Percentiles rank a stretch among this genome's conserved stretches.
Evolutionary conservation across 495 filamentous ascomycete genomes (phyloP).

Genomic region (Entonaema liquescens): DNA sequence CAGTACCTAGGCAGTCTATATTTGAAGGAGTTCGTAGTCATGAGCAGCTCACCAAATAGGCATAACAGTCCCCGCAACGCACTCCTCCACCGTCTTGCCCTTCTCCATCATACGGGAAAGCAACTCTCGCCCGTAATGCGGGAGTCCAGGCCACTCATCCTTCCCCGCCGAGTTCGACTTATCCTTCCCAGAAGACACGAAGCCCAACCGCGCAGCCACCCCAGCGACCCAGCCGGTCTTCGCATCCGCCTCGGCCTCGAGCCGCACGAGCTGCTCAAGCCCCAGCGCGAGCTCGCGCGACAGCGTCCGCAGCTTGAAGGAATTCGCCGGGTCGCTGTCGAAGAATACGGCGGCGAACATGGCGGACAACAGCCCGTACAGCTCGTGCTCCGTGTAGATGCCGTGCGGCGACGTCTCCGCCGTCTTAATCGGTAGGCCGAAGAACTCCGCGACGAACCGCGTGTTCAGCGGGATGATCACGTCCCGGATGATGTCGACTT

Average conservation of each 20-base stretch:
- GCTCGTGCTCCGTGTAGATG: constrained; percentile 75
- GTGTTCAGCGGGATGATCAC: constrained; percentile 71
- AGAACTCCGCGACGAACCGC: constrained; percentile 69
- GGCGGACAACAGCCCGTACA: constrained; percentile 71
- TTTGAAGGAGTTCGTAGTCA: constrained; percentile 26
- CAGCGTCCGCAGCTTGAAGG: constrained; percentile 63
- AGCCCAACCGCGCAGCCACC: constrained; percentile 51
- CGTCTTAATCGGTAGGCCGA: constrained; percentile 73
- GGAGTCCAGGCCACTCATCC: constrained; percentile 55
- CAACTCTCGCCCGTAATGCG: constrained; percentile 73
- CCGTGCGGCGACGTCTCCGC: constrained; percentile 65
- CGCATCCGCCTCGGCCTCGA: constrained; percentile 67
- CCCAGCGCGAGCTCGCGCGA: constrained; percentile 66
- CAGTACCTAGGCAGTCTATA: constrained; percentile 55
- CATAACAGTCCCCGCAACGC: constrained; percentile 71
- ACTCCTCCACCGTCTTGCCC: constrained; percentile 66
- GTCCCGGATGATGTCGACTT: constrained; percentile 73
- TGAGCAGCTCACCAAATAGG: constrained; percentile 53
- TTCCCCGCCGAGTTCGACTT: constrained; percentile 44
- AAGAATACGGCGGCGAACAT: constrained; percentile 64
- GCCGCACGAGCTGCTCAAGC: constrained; percentile 67
- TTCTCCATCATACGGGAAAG: constrained; percentile 68
- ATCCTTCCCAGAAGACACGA: constrained; percentile 26
- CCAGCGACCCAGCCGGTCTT: constrained; percentile 63
- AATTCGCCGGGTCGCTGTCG: constrained; percentile 53